Evolutionary conservation across 495 filamentous ascomycete species (phyloP).

Genomic region (Delitschia confertaspora): DNA sequence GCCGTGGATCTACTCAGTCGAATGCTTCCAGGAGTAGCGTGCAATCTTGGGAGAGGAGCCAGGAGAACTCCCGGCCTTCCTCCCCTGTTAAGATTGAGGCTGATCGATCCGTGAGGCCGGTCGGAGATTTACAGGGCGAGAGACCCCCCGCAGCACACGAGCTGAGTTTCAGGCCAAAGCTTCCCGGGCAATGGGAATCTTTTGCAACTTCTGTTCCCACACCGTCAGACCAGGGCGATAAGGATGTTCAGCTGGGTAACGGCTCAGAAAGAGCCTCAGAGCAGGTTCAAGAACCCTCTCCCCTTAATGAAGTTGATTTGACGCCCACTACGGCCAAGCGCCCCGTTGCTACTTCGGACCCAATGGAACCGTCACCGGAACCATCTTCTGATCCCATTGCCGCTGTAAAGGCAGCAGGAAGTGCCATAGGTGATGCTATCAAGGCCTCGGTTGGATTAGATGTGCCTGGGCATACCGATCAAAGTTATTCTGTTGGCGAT

Average conservation of each 20-base stretch:
- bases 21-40: slow-evolving; percentile 25
- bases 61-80: slow-evolving; percentile 25
- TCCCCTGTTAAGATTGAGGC: slow-evolving; percentile 13
- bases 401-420: slow-evolving; percentile 27
- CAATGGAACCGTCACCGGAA: neutral
- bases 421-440: slow-evolving; percentile 29
- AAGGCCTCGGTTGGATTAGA: slow-evolving; percentile 24
- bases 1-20: slow-evolving; percentile 33
- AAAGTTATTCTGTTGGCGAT: slow-evolving; percentile 15
- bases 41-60: slow-evolving; percentile 32
- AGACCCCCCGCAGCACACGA: slow-evolving; percentile 16
- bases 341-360: slow-evolving; percentile 10
- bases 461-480: too few relatives aligned
- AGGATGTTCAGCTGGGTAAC: slow-evolving; percentile 3
- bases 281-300: neutral
- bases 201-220: slow-evolving; percentile 41
- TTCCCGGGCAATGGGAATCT: slow-evolving; percentile 60
- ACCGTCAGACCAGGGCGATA: slow-evolving; percentile 15
- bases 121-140: slow-evolving; percentile 1
- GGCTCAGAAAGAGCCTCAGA: neutral
- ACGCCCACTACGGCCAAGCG: slow-evolving; percentile 32
- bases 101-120: slow-evolving; percentile 1
- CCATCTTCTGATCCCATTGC: slow-evolving; percentile 23
- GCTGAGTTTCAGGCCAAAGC: slow-evolving; percentile 45
- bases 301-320: slow-evolving; percentile 30